These are phyloP conservation scores for Fusarium heterosporum DNA, from an alignment of 2,329 filamentous ascomycete genomes.

Conservation along the genomic window DNA sequence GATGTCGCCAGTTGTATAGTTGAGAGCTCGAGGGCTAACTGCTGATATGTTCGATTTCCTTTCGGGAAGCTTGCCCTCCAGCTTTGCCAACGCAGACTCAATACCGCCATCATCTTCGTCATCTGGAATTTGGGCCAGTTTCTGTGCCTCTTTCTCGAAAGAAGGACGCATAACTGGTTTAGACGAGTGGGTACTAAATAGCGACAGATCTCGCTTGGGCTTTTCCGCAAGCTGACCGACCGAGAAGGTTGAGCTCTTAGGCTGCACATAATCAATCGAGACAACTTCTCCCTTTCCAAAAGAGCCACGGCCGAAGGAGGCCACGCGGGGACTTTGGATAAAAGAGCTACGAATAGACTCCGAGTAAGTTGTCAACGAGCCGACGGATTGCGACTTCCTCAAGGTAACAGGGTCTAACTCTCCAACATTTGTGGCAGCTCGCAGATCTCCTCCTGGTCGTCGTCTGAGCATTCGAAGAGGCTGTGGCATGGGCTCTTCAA, in stretches of 20 bases:
- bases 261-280: conserved; percentile 40
- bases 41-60: conserved; percentile 58
- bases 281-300: conserved; percentile 36
- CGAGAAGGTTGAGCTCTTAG: conserved; percentile 63
- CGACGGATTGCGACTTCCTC: conserved; percentile 67
- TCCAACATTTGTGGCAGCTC: conserved; percentile 73
- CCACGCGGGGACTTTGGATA: conserved; percentile 56
- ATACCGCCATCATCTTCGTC: conserved; percentile 85
- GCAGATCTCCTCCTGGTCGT: conserved; percentile 79
- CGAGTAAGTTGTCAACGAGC: conserved; percentile 69
- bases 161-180: conserved; percentile 76
- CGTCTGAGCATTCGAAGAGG: conserved; percentile 75
- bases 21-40: conserved; percentile 50
- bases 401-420: conserved; percentile 66
- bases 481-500: conserved; percentile 55
- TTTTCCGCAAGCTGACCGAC: conserved; percentile 68
- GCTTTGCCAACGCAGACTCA: conserved; percentile 89
- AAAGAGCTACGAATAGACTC: conserved; percentile 71
- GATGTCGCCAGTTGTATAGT: conserved; percentile 35
- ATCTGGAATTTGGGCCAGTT: conserved; percentile 88
- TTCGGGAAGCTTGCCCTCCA: conserved; percentile 83
- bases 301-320: conserved; percentile 41
- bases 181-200: conserved; percentile 72
- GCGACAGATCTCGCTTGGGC: conserved; percentile 61
- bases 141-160: conserved; percentile 89